These are phyloP conservation scores for Moricandia moricandioides DNA, from an alignment of 345 rosid species.

Conservation along the genomic window DNA sequence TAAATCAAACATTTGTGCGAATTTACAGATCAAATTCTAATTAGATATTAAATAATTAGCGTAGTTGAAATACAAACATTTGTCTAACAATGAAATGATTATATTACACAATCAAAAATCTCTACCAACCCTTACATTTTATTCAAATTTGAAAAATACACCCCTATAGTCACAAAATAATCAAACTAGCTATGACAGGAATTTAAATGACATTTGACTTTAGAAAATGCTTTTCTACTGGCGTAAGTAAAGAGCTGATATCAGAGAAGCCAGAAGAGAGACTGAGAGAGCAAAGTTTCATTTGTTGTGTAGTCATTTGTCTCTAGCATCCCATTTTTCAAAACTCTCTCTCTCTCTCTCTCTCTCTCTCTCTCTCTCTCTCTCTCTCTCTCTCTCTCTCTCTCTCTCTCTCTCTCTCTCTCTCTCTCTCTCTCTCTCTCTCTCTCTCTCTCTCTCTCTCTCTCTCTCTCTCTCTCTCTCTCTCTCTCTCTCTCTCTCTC, in stretches of 20 bases:
- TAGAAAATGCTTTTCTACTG: slow-evolving; percentile 23
- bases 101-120: not conserved
- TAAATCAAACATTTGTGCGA: no score
- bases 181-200: slow-evolving; percentile 15
- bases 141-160: slow-evolving; percentile 26
- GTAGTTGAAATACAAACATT: not conserved
- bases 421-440: slow-evolving; percentile 16
- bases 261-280: slow-evolving; percentile 23
- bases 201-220: slow-evolving; percentile 29
- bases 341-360: slow-evolving; percentile 14
- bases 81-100: not conserved
- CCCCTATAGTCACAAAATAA: not conserved
- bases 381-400: slow-evolving; percentile 13
- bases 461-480: slow-evolving; percentile 12
- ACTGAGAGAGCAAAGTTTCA: slow-evolving; percentile 32
- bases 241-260: slow-evolving; percentile 12
- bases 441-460: slow-evolving; percentile 11
- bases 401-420: slow-evolving; percentile 19
- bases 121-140: not conserved
- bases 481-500: slow-evolving; percentile 15
- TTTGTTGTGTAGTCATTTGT: slow-evolving; percentile 23
- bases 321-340: slow-evolving; percentile 33
- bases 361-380: slow-evolving; percentile 13
- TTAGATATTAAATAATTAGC: not conserved
- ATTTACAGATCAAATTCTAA: no score